phyloP scores from a whole-genome alignment of 2,329 filamentous ascomycete genomes.

The Pseudogymnoascus sp. region DNA sequence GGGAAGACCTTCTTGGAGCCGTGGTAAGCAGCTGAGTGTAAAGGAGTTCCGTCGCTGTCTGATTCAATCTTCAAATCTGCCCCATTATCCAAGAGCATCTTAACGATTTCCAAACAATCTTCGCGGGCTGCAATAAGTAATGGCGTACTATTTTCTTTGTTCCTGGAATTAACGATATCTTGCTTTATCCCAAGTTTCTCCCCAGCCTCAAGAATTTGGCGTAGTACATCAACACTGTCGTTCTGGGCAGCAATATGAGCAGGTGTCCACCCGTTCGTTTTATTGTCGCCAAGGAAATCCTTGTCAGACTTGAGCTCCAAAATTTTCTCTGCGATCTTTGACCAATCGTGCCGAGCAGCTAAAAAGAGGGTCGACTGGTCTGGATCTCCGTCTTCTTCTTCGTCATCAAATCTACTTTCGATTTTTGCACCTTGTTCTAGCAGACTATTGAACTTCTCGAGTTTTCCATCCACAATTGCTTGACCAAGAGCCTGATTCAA shows the following conservation, averaged over 20 bases:
- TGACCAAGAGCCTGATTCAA: background rate
- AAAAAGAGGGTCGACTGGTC: background rate
- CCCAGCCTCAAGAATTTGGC: background rate
- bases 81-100: background rate
- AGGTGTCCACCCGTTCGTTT: background rate
- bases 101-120: background rate
- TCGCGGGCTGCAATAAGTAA: background rate
- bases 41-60: background rate
- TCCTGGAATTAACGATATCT: background rate
- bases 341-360: background rate
- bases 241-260: constrained; percentile 2
- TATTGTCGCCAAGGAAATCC: background rate
- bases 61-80: background rate
- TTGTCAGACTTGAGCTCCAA: background rate
- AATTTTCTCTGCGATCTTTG: background rate
- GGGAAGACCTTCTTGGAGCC: background rate
- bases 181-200: background rate
- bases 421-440: background rate
- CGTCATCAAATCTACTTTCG: background rate
- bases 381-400: background rate
- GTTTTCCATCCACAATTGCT: background rate
- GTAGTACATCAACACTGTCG: background rate
- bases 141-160: background rate
- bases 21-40: background rate
- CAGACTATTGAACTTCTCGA: background rate